Conservation (phyloP, 805 yeast species). For the Candida awuae region DNA sequence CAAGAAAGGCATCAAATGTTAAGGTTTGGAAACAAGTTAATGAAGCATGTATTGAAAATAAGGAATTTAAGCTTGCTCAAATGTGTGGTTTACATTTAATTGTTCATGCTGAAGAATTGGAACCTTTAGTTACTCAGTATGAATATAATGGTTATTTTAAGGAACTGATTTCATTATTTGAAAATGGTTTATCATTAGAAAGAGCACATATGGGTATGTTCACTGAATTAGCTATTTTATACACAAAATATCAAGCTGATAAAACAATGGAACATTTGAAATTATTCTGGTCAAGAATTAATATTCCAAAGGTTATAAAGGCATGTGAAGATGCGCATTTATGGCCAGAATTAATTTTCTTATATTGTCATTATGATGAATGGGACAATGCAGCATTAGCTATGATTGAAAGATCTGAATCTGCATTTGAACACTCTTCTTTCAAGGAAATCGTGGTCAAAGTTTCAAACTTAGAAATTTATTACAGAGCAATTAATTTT, state of each 20-base stretch:
- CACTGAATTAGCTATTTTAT: slow-evolving; percentile 86
- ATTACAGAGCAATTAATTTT: slow-evolving; percentile 94
- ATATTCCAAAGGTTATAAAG: slow-evolving; percentile 92
- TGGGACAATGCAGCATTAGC: slow-evolving; percentile 98
- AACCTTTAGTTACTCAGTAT: slow-evolving; percentile 78
- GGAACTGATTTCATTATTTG: slow-evolving; percentile 86
- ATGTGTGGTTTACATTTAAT: slow-evolving; percentile 96
- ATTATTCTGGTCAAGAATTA: slow-evolving; percentile 95
- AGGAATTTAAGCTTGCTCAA: slow-evolving; percentile 94
- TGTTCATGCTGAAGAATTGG: slow-evolving; percentile 94
- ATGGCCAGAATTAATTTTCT: slow-evolving; percentile 93
- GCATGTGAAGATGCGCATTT: slow-evolving; percentile 91
- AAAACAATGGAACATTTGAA: slow-evolving; percentile 94
- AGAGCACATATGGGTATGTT: slow-evolving; percentile 99
- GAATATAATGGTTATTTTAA: slow-evolving; percentile 87
- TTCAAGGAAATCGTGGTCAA: slow-evolving; percentile 93
- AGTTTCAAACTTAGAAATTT: slow-evolving; percentile 92
- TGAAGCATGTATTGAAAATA: slow-evolving; percentile 90
- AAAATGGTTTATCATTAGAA: slow-evolving; percentile 91
- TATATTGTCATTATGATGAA: slow-evolving; percentile 97
- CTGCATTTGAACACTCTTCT: slow-evolving; percentile 86
- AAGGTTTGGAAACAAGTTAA: slow-evolving; percentile 97
- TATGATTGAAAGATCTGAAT: slow-evolving; percentile 90
- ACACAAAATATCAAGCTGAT: slow-evolving; percentile 83
- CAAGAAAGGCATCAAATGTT: slow-evolving; percentile 92